phyloP scores from a whole-genome alignment of 2,329 filamentous ascomycete genomes.

The Fusarium euwallaceae region DNA sequence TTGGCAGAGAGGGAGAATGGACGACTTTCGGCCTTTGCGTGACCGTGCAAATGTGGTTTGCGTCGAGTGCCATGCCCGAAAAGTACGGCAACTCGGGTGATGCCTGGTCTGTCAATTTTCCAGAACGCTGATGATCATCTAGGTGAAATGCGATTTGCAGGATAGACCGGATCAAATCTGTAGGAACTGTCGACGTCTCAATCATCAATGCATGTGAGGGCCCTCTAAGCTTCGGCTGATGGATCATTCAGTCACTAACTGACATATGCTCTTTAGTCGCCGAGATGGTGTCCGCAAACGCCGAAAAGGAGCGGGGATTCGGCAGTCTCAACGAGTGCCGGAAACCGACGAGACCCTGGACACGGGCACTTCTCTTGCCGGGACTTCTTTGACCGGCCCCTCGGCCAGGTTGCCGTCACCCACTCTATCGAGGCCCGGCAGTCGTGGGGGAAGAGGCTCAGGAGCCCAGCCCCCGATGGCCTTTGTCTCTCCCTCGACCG shows the following conservation, averaged over 20 bases:
- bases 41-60: slow-evolving; percentile 17
- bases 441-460: neutral
- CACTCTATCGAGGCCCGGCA: neutral
- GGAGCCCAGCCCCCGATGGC: neutral
- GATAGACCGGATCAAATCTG: slow-evolving; percentile 3
- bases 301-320: neutral
- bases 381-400: neutral
- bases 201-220: slow-evolving; percentile 12
- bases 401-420: neutral
- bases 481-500: neutral
- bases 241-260: neutral
- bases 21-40: neutral
- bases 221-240: neutral
- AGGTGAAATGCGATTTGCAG: slow-evolving; percentile 25
- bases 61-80: slow-evolving; percentile 13
- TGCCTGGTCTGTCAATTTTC: neutral
- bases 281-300: slow-evolving; percentile 15
- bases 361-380: neutral
- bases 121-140: neutral
- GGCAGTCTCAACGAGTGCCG: neutral
- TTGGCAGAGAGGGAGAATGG: neutral
- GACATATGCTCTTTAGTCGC: neutral
- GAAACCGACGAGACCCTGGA: neutral
- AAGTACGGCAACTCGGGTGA: neutral
- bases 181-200: slow-evolving; percentile 11